phyloP scores from a whole-genome alignment of 352 stramenopile species.

The Pythium monospermum region DNA sequence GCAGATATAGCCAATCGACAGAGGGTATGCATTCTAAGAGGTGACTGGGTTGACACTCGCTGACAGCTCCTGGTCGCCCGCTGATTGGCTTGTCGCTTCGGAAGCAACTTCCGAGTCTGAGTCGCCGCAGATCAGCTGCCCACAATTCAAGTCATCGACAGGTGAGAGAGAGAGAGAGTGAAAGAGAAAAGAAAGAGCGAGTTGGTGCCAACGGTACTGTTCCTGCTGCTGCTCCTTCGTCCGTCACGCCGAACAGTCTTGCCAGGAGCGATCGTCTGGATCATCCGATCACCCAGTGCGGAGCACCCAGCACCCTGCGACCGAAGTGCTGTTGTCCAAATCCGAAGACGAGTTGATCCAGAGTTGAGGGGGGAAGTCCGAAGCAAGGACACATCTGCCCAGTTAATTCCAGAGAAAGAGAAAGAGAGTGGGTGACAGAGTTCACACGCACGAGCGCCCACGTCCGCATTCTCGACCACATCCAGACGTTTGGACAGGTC shows the following conservation, averaged over 20 bases:
- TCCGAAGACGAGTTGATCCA: too few species aligned
- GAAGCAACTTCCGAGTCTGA: background rate
- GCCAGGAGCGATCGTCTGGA: too few species aligned
- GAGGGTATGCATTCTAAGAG: slow-evolving; percentile 2
- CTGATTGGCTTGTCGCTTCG: background rate
- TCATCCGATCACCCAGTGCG: background rate
- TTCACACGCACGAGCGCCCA: background rate
- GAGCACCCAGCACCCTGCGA: background rate
- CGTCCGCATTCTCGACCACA: background rate
- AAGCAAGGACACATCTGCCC: too few species aligned
- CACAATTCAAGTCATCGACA: background rate
- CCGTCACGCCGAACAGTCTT: too few species aligned
- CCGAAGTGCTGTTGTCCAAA: too few species aligned
- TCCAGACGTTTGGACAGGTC: too few species aligned
- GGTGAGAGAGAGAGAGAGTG: background rate
- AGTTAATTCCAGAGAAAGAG: too few species aligned
- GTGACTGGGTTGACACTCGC: background rate
- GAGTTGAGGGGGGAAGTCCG: too few species aligned
- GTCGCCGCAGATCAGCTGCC: background rate
- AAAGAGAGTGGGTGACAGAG: too few species aligned
- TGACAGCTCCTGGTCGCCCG: background rate
- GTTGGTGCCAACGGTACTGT: background rate
- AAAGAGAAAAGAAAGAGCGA: background rate
- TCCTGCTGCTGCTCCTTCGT: too few species aligned
- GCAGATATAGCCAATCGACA: background rate